Conservation (phyloP, 2,329 filamentous ascomycete species). For the Thelonectria blattea region DNA sequence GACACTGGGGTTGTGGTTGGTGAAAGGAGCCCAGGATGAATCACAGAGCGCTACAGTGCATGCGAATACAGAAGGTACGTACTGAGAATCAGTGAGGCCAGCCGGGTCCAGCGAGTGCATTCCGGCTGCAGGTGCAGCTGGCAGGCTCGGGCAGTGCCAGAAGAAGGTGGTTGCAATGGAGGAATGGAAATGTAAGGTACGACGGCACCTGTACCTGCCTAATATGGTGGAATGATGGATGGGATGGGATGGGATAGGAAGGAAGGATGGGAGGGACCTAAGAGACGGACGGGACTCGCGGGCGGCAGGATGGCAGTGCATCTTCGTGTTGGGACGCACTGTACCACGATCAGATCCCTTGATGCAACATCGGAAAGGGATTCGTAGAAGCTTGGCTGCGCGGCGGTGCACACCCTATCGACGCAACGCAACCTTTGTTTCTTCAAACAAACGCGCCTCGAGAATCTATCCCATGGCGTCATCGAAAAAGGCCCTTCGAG, state of each 20-base stretch:
- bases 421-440: too few species aligned
- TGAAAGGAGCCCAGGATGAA: neutral
- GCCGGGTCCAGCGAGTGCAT: too few species aligned
- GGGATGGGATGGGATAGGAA: neutral
- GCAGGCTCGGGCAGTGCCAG: too few species aligned
- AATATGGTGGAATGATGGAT: neutral
- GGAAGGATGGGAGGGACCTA: too few species aligned
- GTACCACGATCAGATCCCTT: neutral
- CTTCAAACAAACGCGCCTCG: too few species aligned
- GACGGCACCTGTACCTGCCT: neutral
- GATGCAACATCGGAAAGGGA: neutral
- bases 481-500: neutral
- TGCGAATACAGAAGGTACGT: too few species aligned
- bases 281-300: too few species aligned
- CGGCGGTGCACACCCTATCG: neutral
- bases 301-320: neutral
- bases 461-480: neutral
- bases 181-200: neutral
- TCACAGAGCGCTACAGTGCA: too few species aligned
- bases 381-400: neutral
- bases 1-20: neutral
- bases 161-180: neutral
- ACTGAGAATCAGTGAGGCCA: too few species aligned
- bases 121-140: too few species aligned
- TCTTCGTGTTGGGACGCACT: neutral